A percentile compares a stretch with the other conserved stretches of the same genome.
Conservation (phyloP, 768 basidiomycete species). For the Paxillus involutus region DNA sequence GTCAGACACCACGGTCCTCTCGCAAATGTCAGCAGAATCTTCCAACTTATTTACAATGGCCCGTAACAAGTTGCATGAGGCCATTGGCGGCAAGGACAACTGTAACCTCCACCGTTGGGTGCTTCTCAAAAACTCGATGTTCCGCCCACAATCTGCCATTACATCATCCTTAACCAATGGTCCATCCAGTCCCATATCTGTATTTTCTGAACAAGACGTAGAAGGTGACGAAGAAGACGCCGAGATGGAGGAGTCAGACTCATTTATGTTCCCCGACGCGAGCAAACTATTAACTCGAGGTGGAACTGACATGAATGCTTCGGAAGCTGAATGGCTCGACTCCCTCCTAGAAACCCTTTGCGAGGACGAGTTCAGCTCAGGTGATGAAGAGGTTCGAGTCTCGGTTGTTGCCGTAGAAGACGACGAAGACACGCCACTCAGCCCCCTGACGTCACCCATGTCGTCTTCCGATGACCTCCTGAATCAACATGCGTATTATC, state of each 20-base stretch:
- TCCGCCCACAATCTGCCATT: constrained; percentile 48
- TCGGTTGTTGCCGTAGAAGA: constrained; percentile 56
- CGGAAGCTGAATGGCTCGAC: constrained; percentile 82
- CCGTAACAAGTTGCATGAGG: constrained; percentile 71
- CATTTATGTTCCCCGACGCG: constrained; percentile 82
- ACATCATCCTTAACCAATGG: constrained; percentile 26
- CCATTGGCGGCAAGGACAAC: constrained; percentile 59
- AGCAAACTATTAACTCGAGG: constrained; percentile 47
- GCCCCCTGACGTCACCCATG: constrained; percentile 67
- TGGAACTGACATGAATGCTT: constrained; percentile 38
- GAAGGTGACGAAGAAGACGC: constrained; percentile 50
- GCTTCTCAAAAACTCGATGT: constrained; percentile 81
- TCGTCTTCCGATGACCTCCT: constrained; percentile 77
- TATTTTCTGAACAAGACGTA: constrained; percentile 33
- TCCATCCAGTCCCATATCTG: constrained; percentile 25
- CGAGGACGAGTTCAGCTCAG: constrained; percentile 56
- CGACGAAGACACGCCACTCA: constrained; percentile 55
- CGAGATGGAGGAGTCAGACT: constrained; percentile 48
- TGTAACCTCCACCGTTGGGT: constrained; percentile 86
- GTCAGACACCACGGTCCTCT: constrained; percentile 19
- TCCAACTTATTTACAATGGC: constrained; percentile 60
- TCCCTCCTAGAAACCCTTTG: constrained; percentile 73
- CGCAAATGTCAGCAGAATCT: constrained; percentile 48
- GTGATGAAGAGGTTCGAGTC: constrained; percentile 39
- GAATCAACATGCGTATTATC: constrained; percentile 49